A percentile compares a stretch with the other conserved stretches of the same genome.
Evolutionary conservation across 768 basidiomycete genomes (phyloP).

Genomic region (Suillus paluster): DNA sequence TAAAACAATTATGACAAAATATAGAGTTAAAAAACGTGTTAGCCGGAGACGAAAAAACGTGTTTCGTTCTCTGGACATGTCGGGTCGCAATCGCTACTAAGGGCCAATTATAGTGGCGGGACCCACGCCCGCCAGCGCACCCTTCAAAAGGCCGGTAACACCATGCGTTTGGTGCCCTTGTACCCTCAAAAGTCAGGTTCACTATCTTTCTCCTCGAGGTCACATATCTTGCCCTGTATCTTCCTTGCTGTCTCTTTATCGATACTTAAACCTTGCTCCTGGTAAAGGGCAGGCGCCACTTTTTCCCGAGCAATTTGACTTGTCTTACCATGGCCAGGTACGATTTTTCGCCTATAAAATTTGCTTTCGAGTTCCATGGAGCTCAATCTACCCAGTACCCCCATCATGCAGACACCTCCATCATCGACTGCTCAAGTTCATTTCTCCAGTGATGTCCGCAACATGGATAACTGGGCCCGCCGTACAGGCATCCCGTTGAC

Average conservation of each 20-base stretch:
- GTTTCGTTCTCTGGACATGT: slow-evolving; percentile 71
- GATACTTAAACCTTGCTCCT: slow-evolving; percentile 22
- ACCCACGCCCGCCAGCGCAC: slow-evolving; percentile 42
- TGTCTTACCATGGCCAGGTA: slow-evolving; percentile 21
- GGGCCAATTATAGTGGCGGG: slow-evolving; percentile 52
- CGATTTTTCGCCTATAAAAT: slow-evolving; percentile 31
- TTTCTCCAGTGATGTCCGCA: slow-evolving; percentile 78
- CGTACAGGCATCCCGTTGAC: slow-evolving; percentile 82
- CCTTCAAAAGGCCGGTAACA: slow-evolving; percentile 48
- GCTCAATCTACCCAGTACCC: slow-evolving; percentile 1
- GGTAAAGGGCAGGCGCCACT: slow-evolving; percentile 37
- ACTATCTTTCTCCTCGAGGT: slow-evolving; percentile 29
- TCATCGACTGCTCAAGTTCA: slow-evolving; percentile 62
- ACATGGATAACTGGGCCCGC: slow-evolving; percentile 84
- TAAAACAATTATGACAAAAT: slow-evolving; percentile 23
- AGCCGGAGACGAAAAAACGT: slow-evolving; percentile 74
- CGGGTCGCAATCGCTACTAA: slow-evolving; percentile 53
- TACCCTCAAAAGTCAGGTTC: slow-evolving; percentile 30
- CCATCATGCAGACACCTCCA: slow-evolving; percentile 36
- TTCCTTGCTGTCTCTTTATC: slow-evolving; percentile 16
- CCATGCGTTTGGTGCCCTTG: slow-evolving; percentile 32
- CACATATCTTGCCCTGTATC: slow-evolving; percentile 21
- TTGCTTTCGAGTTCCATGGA: slow-evolving; percentile 10
- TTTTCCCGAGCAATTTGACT: slow-evolving; percentile 10
- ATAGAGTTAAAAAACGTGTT: slow-evolving; percentile 34